Evolutionary conservation across 306 rosid species (phyloP).

Genomic region (Inga laurina): DNA sequence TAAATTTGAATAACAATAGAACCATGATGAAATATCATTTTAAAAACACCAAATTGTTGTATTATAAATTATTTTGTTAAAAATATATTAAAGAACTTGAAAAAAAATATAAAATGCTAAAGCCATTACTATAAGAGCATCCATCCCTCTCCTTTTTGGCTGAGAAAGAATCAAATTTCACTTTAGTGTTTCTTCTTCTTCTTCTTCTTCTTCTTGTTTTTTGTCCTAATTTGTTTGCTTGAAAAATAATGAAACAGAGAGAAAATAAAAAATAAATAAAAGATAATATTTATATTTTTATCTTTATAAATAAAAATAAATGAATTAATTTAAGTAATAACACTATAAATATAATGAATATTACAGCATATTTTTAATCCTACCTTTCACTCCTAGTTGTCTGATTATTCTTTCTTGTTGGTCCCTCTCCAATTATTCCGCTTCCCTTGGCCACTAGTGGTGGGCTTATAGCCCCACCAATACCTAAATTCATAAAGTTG

Average conservation of each 20-base stretch:
- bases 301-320: neutral
- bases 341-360: too few relatives aligned
- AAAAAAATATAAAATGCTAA: neutral
- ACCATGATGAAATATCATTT: neutral
- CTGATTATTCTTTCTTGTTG: neutral
- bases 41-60: neutral
- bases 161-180: neutral
- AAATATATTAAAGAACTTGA: too few relatives aligned
- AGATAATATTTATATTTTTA: too few relatives aligned
- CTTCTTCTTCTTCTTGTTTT: too few relatives aligned
- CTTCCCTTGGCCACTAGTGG: neutral
- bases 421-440: neutral
- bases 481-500: neutral
- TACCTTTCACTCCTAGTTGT: neutral
- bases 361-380: neutral
- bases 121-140: neutral
- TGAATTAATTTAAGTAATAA: neutral
- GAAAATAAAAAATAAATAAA: too few relatives aligned
- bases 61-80: neutral
- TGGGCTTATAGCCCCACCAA: neutral
- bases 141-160: neutral
- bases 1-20: neutral
- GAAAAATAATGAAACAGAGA: neutral
- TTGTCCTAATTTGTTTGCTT: neutral
- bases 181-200: neutral